Evolutionary conservation across 495 filamentous ascomycete genomes (phyloP), one percentile per base, ranked within the genome.

Genomic region (Aspergillus incahuasiensis): DNA sequence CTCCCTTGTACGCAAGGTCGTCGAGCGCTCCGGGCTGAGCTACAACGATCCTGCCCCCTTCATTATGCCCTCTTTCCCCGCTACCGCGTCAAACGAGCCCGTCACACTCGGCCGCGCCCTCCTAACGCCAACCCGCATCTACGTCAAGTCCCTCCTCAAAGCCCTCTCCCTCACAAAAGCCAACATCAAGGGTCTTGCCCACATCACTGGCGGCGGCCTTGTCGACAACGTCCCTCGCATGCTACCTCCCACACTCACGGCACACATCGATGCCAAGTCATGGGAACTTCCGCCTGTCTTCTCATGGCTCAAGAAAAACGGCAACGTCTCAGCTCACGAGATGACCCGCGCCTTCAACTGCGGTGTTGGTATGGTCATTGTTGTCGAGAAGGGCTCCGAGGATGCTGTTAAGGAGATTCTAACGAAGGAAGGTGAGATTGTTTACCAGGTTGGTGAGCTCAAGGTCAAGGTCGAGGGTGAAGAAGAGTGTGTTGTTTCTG

Each of bases 171-270:
- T 66, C 48, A 64, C 66, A 20, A 38, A 64, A 84, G 86, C 69
- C 85, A 89, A 59, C 81, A 96, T 97, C 65, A 92, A 92, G 72
- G 94, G 94, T 58, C 87, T 97, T 66, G 86, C 92, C 6, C 94
- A 98, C 68, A 96, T 98, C 73, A 98, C 94, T 2, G 94, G 94
- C 25, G 94, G 94, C 52, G 94, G 94, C 6, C 78, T 97, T 15
- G 75, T 85, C 8, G 94, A 98, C 65, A 97, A 97, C 74, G 82
- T 98, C 5, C 94, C 94, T 21, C 82, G 94, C 28, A 96, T 95
- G 88, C 80, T 98, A 3, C 94, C 94, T 1, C 53, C 70, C 1
- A 75, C 83, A 24, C 81, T 97, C 5, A 79, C 87, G 4, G 91
- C 88, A 9, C 80, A 87, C 62, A 79, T 98, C 48, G 86, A 96